phyloP scores from a whole-genome alignment of 2,329 filamentous ascomycete species.

The Hirsutella minnesotensis region DNA sequence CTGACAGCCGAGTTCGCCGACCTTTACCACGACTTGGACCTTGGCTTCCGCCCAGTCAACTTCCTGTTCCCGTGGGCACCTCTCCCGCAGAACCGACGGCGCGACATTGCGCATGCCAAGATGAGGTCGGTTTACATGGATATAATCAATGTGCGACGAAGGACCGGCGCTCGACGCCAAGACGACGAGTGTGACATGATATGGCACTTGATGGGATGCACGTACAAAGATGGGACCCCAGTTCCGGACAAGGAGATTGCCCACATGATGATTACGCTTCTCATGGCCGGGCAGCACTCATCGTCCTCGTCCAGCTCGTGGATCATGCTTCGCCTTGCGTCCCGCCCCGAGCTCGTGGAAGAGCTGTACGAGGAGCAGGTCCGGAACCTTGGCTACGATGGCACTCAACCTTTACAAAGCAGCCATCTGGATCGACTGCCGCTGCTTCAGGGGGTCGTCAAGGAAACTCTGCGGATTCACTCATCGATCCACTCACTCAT shows the following conservation, averaged over 20 bases:
- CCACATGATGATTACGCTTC: constrained; percentile 86
- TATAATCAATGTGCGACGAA: constrained; percentile 66
- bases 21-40: constrained; percentile 80
- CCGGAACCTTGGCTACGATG: constrained; percentile 59
- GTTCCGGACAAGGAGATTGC: constrained; percentile 79
- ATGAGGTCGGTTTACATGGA: constrained; percentile 79
- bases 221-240: constrained; percentile 69
- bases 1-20: constrained; percentile 73
- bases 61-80: constrained; percentile 84
- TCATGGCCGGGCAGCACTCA: constrained; percentile 88
- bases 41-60: constrained; percentile 82
- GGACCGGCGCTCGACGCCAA: constrained; percentile 29
- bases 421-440: no score
- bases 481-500: constrained; percentile 93
- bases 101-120: constrained; percentile 68
- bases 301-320: constrained; percentile 75
- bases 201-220: constrained; percentile 76
- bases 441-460: constrained; percentile 74
- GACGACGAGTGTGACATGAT: constrained; percentile 64
- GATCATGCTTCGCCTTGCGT: constrained; percentile 73
- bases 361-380: constrained; percentile 78
- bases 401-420: constrained; percentile 62
- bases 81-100: constrained; percentile 75
- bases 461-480: constrained; percentile 84
- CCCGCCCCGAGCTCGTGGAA: constrained; percentile 65